Percentiles rank a stretch among this genome's conserved stretches.
These are phyloP conservation scores for Solanum sejunctum DNA, from an alignment of 257 asterid species.

Conservation along the genomic window DNA sequence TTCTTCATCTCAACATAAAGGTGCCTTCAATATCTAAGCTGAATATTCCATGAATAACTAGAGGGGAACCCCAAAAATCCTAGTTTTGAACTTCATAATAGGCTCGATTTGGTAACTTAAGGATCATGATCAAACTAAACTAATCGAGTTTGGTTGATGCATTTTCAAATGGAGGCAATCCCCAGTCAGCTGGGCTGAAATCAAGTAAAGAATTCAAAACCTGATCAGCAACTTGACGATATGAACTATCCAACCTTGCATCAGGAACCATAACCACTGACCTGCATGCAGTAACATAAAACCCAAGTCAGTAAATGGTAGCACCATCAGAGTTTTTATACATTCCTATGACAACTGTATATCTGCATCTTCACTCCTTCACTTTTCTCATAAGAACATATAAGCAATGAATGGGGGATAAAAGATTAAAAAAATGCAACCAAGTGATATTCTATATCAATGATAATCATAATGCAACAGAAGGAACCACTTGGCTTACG, in stretches of 20 bases:
- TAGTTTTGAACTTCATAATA: not conserved
- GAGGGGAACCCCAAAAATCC: not conserved
- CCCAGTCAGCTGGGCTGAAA: conserved; percentile 74
- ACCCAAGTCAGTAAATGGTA: not conserved
- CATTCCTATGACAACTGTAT: not conserved
- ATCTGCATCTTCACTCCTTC: not conserved
- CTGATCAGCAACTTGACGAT: conserved; percentile 54
- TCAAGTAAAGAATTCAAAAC: conserved; percentile 66
- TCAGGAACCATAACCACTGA: conserved; percentile 92
- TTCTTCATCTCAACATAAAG: not conserved
- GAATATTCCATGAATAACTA: not conserved
- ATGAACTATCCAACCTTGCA: conserved; percentile 69
- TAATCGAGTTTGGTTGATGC: conserved; percentile 15
- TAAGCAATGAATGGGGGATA: not conserved
- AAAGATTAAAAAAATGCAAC: not conserved
- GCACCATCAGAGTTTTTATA: not conserved
- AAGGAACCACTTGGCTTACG: not conserved
- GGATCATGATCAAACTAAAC: not conserved
- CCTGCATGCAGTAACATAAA: conserved; percentile 37
- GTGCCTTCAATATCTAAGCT: not conserved
- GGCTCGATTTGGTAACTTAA: not conserved
- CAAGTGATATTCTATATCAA: not conserved
- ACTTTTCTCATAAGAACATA: not conserved
- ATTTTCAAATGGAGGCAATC: conserved; percentile 52
- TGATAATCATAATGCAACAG: not conserved